These are phyloP conservation scores for Gremmenia infestans DNA, from an alignment of 2,329 filamentous ascomycete species.

Conservation along the genomic window DNA sequence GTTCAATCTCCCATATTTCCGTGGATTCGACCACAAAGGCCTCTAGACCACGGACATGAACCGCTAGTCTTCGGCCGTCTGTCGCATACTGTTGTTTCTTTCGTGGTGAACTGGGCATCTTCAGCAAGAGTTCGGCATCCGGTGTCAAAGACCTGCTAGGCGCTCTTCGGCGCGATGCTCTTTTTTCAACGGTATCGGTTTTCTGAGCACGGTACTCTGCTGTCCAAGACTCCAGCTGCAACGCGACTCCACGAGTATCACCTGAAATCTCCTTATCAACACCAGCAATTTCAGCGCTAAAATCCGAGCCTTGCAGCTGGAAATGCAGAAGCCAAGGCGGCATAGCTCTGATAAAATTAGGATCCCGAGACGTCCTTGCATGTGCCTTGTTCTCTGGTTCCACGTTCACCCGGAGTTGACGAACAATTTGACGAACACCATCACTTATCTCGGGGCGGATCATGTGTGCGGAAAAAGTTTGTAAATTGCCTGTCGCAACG, in stretches of 20 bases:
- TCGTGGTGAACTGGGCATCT: conserved; percentile 45
- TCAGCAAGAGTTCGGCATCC: conserved; percentile 57
- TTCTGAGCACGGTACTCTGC: conserved; percentile 85
- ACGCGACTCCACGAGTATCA: conserved; percentile 72
- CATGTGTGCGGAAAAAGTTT: conserved; percentile 85
- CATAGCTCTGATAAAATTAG: conserved; percentile 70
- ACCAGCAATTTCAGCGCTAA: conserved; percentile 86
- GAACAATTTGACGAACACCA: conserved; percentile 85
- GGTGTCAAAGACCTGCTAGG: conserved; percentile 64
- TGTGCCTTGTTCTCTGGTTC: conserved; percentile 54
- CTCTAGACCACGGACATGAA: conserved; percentile 81
- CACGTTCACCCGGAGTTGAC: conserved; percentile 69
- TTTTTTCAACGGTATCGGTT: conserved; percentile 56
- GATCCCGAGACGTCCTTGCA: conserved; percentile 46
- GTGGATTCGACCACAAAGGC: conserved; percentile 85
- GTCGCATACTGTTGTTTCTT: conserved; percentile 50
- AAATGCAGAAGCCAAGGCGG: conserved; percentile 83
- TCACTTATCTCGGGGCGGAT: conserved; percentile 89
- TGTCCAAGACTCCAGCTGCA: conserved; percentile 84
- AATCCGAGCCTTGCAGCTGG: conserved; percentile 80
- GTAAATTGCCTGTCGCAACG: conserved; percentile 70
- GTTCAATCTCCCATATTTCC: conserved; percentile 77
- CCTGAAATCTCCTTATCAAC: conserved; percentile 79
- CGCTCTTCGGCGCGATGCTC: conserved; percentile 61
- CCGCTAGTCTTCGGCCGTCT: conserved; percentile 75